A percentile compares a stretch with the other conserved stretches of the same genome.
phyloP scores from a whole-genome alignment of 805 yeast genomes.

The Schwanniomyces sp. region DNA sequence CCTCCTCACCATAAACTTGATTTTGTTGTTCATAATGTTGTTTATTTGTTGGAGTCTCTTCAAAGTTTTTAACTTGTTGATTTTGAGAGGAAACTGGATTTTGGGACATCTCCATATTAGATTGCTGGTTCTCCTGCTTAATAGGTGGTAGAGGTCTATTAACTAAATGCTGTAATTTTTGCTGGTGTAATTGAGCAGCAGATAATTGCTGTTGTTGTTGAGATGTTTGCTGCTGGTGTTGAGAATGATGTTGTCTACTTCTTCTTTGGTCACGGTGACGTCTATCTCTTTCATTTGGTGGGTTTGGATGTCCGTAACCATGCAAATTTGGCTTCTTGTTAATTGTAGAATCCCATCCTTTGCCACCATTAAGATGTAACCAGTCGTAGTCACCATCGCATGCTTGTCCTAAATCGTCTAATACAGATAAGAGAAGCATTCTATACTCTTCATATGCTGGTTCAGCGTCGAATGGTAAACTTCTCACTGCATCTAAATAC shows the following conservation, averaged over 20 bases:
- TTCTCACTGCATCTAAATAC: conserved; percentile 66
- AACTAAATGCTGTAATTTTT: conserved; percentile 47
- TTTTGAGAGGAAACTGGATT: conserved; percentile 22
- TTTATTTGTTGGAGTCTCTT: conserved; percentile 15
- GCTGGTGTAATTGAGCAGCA: conserved; percentile 50
- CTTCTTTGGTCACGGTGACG: conserved; percentile 48
- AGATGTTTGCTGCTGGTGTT: conserved; percentile 16
- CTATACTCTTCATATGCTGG: conserved; percentile 74
- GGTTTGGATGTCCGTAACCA: conserved; percentile 77
- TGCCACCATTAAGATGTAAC: conserved; percentile 77
- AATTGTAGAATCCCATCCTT: conserved; percentile 76
- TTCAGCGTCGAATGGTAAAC: conserved; percentile 72
- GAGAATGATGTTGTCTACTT: conserved; percentile 36
- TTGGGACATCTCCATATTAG: conserved; percentile 16
- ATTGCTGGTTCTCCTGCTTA: conserved; percentile 37
- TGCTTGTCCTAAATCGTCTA: conserved; percentile 55
- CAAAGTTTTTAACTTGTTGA: conserved; percentile 19
- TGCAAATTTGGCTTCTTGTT: conserved; percentile 79
- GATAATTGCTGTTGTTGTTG: conserved; percentile 34
- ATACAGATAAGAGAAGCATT: conserved; percentile 56
- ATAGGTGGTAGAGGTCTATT: conserved; percentile 50
- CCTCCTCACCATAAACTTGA: conserved; percentile 30
- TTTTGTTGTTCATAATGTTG: conserved; percentile 40
- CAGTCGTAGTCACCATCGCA: conserved; percentile 77
- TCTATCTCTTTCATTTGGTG: conserved; percentile 48